A percentile compares a stretch with the other conserved stretches of the same genome.
Conservation (phyloP, 2,329 filamentous ascomycete species). For the Plectosphaerella sp. region DNA sequence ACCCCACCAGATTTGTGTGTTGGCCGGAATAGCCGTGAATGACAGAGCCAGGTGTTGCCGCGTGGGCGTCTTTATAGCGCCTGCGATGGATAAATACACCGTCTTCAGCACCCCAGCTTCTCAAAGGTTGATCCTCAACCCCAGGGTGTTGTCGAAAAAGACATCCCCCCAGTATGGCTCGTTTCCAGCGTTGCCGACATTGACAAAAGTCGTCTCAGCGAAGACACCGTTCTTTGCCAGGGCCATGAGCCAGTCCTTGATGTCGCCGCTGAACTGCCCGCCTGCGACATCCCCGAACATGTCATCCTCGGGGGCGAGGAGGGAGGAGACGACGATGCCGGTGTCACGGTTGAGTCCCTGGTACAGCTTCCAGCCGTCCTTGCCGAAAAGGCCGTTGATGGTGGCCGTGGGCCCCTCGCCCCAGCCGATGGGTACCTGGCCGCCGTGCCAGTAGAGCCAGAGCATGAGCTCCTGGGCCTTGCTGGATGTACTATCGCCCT, state of each 20-base stretch:
- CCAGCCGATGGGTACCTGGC: constrained; percentile 38
- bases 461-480: constrained; percentile 37
- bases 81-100: too few relatives aligned
- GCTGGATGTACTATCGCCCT: constrained; percentile 34
- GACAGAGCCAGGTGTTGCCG: too few relatives aligned
- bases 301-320: constrained; percentile 25
- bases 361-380: constrained; percentile 33
- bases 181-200: constrained; percentile 35
- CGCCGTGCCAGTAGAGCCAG: constrained; percentile 38
- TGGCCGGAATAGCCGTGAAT: too few relatives aligned
- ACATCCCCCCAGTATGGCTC: constrained; percentile 17
- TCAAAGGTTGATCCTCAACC: constrained; percentile 14
- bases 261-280: constrained; percentile 30
- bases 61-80: too few relatives aligned
- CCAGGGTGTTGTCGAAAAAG: constrained; percentile 16
- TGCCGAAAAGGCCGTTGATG: constrained; percentile 27
- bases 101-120: too few relatives aligned
- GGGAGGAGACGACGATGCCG: constrained; percentile 33
- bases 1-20: too few relatives aligned
- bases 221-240: constrained; percentile 31
- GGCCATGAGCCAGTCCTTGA: constrained; percentile 35
- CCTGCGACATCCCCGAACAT: constrained; percentile 21
- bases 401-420: constrained; percentile 25
- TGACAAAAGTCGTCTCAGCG: constrained; percentile 29
- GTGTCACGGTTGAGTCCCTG: constrained; percentile 35